Conservation (phyloP, 164 flowering plant genomes). For the Echeveria elegans region DNA sequence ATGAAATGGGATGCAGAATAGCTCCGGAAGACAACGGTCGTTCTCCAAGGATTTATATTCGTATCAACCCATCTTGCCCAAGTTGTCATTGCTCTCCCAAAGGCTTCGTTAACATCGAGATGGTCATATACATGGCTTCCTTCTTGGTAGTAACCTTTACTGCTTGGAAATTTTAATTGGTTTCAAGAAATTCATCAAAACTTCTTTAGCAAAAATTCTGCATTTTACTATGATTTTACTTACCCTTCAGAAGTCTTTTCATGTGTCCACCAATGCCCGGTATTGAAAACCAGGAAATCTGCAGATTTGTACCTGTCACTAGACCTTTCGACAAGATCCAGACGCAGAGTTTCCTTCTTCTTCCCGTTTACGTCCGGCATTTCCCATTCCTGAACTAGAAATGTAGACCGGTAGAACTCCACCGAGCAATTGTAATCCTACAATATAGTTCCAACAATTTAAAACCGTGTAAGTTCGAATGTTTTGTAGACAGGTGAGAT, state of each 20-base stretch:
- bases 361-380: background rate
- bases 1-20: background rate
- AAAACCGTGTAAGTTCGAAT: constrained; percentile 26
- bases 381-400: background rate
- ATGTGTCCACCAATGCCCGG: background rate
- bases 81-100: background rate
- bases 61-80: background rate
- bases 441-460: background rate
- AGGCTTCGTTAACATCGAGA: background rate
- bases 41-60: background rate
- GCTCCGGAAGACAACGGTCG: background rate
- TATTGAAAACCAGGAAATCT: background rate
- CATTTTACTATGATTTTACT: background rate
- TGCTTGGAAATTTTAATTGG: background rate
- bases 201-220: background rate
- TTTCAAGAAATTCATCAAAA: background rate
- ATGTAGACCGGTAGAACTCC: background rate
- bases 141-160: background rate
- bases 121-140: background rate
- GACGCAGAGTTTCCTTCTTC: background rate
- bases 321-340: background rate
- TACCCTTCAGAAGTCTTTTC: background rate
- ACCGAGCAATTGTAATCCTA: background rate
- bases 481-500: background rate
- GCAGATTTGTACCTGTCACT: background rate